Percentiles rank a stretch among this genome's conserved stretches.
Evolutionary conservation across 345 rosid genomes (phyloP).

Genomic region (Punica granatum): DNA sequence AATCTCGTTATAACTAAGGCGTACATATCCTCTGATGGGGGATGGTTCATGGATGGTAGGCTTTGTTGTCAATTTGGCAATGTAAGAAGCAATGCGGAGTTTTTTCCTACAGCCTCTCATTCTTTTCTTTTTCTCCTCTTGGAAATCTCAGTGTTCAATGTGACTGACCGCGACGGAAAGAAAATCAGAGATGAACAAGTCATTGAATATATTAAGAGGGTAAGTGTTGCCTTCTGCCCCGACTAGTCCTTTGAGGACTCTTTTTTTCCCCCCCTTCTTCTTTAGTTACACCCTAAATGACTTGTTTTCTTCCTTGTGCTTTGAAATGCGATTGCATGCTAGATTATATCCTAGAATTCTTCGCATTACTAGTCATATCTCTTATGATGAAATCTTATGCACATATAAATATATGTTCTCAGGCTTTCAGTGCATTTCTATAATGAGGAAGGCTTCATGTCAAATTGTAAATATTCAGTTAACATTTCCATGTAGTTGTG

Average conservation of each 20-base stretch:
- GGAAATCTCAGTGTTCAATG: slow-evolving; percentile 68
- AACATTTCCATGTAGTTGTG: not conserved
- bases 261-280: not conserved
- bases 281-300: not conserved
- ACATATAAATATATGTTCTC: too few species aligned
- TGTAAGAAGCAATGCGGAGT: slow-evolving; percentile 3
- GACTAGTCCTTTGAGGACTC: not conserved
- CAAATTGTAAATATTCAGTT: too few species aligned
- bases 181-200: slow-evolving; percentile 64
- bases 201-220: slow-evolving; percentile 55
- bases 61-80: slow-evolving; percentile 7
- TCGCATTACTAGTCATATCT: too few species aligned
- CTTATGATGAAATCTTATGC: too few species aligned
- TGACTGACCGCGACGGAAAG: slow-evolving; percentile 55
- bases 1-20: slow-evolving; percentile 81
- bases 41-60: slow-evolving; percentile 94
- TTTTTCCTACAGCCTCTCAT: slow-evolving; percentile 7
- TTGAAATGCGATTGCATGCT: too few species aligned
- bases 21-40: slow-evolving; percentile 81
- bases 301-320: not conserved
- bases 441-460: too few species aligned
- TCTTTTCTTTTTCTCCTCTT: not conserved
- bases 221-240: slow-evolving; percentile 16
- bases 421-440: too few species aligned
- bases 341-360: too few species aligned